These are phyloP conservation scores for Chenopodium quinoa DNA, from an alignment of 148 eudicot genomes.

Conservation along the genomic window DNA sequence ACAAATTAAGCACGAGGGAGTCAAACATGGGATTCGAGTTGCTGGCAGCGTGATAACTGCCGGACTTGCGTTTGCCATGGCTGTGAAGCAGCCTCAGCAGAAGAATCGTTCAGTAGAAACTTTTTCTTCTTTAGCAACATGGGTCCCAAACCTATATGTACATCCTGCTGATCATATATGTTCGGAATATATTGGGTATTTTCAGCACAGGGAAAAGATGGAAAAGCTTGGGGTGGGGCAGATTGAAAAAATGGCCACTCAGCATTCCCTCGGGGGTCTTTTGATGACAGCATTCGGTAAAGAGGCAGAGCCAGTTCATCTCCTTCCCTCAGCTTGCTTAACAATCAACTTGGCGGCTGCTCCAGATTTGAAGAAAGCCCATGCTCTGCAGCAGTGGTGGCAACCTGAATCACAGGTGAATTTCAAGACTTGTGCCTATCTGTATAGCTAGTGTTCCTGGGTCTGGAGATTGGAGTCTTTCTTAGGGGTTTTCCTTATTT, in stretches of 20 bases:
- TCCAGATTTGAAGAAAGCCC: conserved; percentile 60
- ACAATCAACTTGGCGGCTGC: conserved; percentile 47
- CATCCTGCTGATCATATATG: conserved; percentile 61
- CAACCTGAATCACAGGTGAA: conserved; percentile 45
- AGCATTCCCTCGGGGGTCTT: conserved; percentile 80
- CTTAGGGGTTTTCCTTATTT: background rate
- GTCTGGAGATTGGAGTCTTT: background rate
- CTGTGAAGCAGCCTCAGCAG: conserved; percentile 40
- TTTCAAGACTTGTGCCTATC: conserved; percentile 46
- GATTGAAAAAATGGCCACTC: conserved; percentile 62
- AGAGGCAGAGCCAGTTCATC: conserved; percentile 65
- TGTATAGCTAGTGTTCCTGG: conserved; percentile 29
- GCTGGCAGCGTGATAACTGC: conserved; percentile 89
- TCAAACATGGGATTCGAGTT: conserved; percentile 79
- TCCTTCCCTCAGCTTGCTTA: conserved; percentile 77
- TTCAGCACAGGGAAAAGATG: conserved; percentile 59
- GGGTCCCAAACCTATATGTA: conserved; percentile 55
- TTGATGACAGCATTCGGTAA: conserved; percentile 63
- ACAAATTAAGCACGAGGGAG: conserved; percentile 66
- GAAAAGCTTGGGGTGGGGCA: conserved; percentile 55
- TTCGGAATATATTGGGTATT: conserved; percentile 64
- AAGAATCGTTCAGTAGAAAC: conserved; percentile 35
- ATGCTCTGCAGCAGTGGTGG: conserved; percentile 94
- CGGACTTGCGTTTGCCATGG: conserved; percentile 73
- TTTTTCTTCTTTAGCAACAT: conserved; percentile 40